These are phyloP conservation scores for Betula pendula DNA, from an alignment of 306 rosid species.

Conservation along the genomic window DNA sequence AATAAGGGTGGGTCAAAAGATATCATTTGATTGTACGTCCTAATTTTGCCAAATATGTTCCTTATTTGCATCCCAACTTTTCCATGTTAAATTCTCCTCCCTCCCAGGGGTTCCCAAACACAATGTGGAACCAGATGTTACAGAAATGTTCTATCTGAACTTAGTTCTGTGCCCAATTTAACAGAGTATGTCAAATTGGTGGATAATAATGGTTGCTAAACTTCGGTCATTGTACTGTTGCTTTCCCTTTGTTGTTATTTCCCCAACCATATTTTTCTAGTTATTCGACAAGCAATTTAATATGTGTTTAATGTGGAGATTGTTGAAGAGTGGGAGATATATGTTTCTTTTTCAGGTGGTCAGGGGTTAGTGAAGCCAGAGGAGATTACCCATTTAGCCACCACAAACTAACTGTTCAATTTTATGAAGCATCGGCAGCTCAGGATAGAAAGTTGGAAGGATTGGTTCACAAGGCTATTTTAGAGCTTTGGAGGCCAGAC, in stretches of 20 bases:
- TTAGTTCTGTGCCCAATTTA: background rate
- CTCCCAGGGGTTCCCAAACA: background rate
- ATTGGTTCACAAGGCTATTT: constrained; percentile 95
- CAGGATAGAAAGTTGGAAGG: constrained; percentile 99
- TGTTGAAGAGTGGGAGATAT: constrained; percentile 1
- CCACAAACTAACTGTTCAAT: constrained; percentile 96
- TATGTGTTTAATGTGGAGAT: background rate
- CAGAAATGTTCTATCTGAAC: background rate
- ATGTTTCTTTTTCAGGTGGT: constrained; percentile 70
- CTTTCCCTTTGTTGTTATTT: background rate
- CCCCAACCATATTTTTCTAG: background rate
- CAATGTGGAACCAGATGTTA: background rate
- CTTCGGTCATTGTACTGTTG: background rate
- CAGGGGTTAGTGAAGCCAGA: constrained; percentile 89
- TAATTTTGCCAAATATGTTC: background rate
- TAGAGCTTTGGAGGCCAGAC: constrained; percentile 98
- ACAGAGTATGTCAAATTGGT: background rate
- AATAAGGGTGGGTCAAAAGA: background rate
- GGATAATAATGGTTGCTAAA: background rate
- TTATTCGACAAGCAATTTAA: background rate
- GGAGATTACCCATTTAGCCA: constrained; percentile 99
- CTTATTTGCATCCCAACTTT: background rate
- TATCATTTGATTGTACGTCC: background rate
- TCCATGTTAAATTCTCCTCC: background rate
- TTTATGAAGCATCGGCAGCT: constrained; percentile 97